Conservation (phyloP, 805 yeast genomes). For the Wickerhamomyces bovis region DNA sequence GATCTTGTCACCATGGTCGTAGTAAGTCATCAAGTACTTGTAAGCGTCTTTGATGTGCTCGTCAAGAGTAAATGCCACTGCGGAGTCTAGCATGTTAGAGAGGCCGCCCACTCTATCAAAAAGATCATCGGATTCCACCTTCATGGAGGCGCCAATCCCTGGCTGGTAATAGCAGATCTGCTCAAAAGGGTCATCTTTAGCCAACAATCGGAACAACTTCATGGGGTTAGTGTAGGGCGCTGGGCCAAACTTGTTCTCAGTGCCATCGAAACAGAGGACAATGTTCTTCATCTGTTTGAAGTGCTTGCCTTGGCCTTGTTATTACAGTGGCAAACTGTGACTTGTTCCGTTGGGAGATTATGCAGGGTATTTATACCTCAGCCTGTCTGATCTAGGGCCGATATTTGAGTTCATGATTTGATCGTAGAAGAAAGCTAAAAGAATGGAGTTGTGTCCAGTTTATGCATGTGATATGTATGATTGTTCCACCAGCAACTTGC, state of each 20-base stretch:
- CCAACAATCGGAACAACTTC: constrained; percentile 45
- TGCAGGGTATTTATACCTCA: not conserved
- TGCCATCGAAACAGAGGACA: constrained; percentile 59
- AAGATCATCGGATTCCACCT: constrained; percentile 28
- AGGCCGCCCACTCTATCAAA: constrained; percentile 16
- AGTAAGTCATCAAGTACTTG: constrained; percentile 42
- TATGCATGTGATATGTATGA: not conserved
- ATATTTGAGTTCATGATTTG: not conserved
- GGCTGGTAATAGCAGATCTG: constrained; percentile 65
- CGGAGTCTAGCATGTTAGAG: constrained; percentile 32
- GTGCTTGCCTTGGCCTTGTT: not conserved
- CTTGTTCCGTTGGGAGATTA: not conserved
- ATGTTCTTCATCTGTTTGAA: constrained; percentile 32
- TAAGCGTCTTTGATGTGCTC: constrained; percentile 55
- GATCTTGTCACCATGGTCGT: constrained; percentile 44
- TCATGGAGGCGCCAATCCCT: constrained; percentile 53
- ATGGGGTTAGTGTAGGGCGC: constrained; percentile 49
- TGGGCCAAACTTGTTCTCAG: constrained; percentile 52
- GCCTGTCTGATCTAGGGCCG: not conserved
- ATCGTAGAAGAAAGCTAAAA: not conserved
- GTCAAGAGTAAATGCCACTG: constrained; percentile 49
- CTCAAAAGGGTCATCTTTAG: constrained; percentile 31
- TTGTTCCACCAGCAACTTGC: not conserved
- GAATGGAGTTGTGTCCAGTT: not conserved
- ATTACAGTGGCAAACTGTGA: not conserved